Base-by-base conservation (phyloP, 2,329 filamentous ascomycete genomes). In the Emericellopsis cladophorae region DNA sequence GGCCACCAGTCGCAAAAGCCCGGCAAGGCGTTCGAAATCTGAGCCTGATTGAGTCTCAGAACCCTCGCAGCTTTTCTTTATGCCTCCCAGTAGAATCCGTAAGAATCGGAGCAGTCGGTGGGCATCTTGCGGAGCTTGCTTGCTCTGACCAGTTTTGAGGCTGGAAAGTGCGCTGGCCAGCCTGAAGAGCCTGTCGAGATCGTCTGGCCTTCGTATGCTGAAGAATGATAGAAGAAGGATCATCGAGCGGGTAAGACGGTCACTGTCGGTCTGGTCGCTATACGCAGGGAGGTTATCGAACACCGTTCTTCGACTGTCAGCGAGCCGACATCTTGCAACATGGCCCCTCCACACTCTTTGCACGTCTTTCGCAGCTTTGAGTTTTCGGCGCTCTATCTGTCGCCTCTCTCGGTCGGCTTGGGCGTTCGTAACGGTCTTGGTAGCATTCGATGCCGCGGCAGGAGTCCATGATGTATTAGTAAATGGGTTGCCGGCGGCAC, bases 341-440 rank as follows among this genome's bases (percentile, higher is more conserved):
- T 93, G 74, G 12, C 88, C 88, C 57, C 90, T 76, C 89, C 89
- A 96, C 59, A 74, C 67, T 48, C 76, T 74, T 58, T 96, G 92
- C 48, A 96, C 77, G 39, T 65, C 72, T 49, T 74, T 80, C 12
- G 78, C 76, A 5, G 89, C 86, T 53, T 80, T 82, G 39, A 89
- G 62, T 44, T 79, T 78, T 38, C 86, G 80, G 50, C 89, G 74
- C 53, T 96, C 88, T 39, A 78, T 77, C 51, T 95, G 86, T 49
- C 92, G 76, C 50, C 80, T 74, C 47, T 81, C 69, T 24, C 92
- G 80, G 51, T 95, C 88, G 50, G 88, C 85, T 54, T 95, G 87
- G 23, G 90, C 90, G 51, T 86, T 79, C 36, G 82, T 84, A 23
- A 96, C 74, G 2, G 89, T 82, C 52, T 82, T 81, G 51, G 86